Evolutionary conservation across 2,329 filamentous ascomycete genomes (phyloP), one percentile per base, ranked within the genome.

Genomic region (Colletotrichum trifolii): DNA sequence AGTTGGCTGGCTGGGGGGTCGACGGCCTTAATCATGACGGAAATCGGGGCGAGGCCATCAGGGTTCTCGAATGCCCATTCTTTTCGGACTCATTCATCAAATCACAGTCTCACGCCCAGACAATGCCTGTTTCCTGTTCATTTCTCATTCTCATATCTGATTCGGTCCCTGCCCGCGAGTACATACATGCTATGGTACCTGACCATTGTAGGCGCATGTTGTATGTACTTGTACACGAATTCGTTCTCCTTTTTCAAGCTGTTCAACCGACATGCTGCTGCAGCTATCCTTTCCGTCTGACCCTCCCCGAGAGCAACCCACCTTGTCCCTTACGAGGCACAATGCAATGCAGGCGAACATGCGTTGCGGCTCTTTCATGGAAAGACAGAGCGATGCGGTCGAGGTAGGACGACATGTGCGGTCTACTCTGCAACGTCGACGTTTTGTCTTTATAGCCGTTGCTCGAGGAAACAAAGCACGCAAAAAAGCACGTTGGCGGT

Each of bases 41-140:
- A 25, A 25, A 25, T 25, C 54, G 40, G 53, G 49, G 33, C 45
- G 39, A 60, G 15, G 40, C 52, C 36, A 52, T 52, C 56, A 60
- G 39, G 56, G 56, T 60, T 46, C 56, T 60, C 47, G 53, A 46
- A 59, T 25, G 25, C 25, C 25, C 25, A 60, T 45, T 60, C n/a
- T 38, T 43, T 15, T 39, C 15, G 33, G 43, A 52, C 49, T 60
- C 61, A 48, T 35, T 43, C 45, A 35, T 50, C 46, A 46, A 12
- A 34, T 38, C 15, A n/a, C 50, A 33, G 52, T 62, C 58, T 62
- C 62, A 56, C 42, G 33, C 59, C 62, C 62, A 50, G 42, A 65
- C 62, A 62, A 52, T 56, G 62, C 42, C 47, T 33, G 52, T 62
- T 65, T 65, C 58, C 52, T 35, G 36, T 62, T 52, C 58, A 36